Evolutionary conservation across 169 alveolate species (phyloP).

Genomic region (Cytauxzoon felis): DNA sequence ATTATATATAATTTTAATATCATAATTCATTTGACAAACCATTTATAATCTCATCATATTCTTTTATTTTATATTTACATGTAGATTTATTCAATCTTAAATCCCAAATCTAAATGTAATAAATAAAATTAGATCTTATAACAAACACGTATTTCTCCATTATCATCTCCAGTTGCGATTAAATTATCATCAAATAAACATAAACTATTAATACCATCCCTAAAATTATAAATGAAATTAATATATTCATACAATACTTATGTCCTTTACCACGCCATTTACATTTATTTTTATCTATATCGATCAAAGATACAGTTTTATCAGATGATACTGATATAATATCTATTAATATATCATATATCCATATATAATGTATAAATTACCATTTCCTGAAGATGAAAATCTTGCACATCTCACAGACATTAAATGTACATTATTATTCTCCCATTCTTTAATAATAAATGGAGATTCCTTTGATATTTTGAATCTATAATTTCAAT

Average conservation of each 20-base stretch:
- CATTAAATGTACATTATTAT: slow-evolving; percentile 25
- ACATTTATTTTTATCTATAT: slow-evolving; percentile 13
- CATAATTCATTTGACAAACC: slow-evolving; percentile 1
- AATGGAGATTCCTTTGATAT: neutral
- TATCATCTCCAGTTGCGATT: slow-evolving; percentile 52
- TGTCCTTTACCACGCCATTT: slow-evolving; percentile 54
- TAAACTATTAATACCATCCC: slow-evolving; percentile 21
- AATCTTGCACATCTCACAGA: slow-evolving; percentile 42
- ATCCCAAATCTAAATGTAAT: slow-evolving; percentile 1
- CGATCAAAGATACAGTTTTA: slow-evolving; percentile 34
- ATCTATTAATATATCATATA: neutral
- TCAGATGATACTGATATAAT: slow-evolving; percentile 48
- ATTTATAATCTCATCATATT: slow-evolving; percentile 16
- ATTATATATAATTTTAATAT: neutral
- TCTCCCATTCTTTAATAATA: slow-evolving; percentile 3
- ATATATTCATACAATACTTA: neutral
- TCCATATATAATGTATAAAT: neutral
- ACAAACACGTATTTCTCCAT: slow-evolving; percentile 52
- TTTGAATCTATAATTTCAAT: neutral
- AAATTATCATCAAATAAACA: slow-evolving; percentile 32
- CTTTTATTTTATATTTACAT: slow-evolving; percentile 13
- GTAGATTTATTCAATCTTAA: neutral
- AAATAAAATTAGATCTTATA: neutral
- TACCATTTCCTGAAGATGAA: slow-evolving; percentile 26
- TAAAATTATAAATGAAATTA: neutral